phyloP scores from a whole-genome alignment of 2,329 filamentous ascomycete genomes.

The Trichoderma semiorbis region DNA sequence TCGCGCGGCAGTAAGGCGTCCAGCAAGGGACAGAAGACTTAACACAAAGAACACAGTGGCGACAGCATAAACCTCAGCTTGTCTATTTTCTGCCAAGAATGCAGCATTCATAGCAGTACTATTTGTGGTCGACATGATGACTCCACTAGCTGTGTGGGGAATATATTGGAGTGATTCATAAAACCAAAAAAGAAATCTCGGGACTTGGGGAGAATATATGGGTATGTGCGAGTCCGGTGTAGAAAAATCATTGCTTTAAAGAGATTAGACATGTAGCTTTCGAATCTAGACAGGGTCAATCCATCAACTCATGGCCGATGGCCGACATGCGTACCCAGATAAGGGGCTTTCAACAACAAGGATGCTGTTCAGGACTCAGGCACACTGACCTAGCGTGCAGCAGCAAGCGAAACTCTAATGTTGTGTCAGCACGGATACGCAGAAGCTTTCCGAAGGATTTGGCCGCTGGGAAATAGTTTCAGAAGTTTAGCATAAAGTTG shows the following conservation, averaged over 20 bases:
- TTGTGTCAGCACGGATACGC: background rate
- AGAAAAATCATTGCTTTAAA: too few species aligned
- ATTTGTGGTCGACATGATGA: background rate
- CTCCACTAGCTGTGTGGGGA: background rate
- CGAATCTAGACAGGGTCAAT: too few species aligned
- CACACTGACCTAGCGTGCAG: background rate
- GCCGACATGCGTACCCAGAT: too few species aligned
- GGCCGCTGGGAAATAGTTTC: background rate
- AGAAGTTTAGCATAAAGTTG: background rate
- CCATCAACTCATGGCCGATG: background rate
- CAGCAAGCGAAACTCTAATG: background rate
- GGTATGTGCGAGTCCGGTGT: too few species aligned
- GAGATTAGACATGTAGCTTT: too few species aligned
- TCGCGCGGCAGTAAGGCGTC: background rate
- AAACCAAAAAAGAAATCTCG: background rate
- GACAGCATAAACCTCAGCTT: background rate
- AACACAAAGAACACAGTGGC: background rate
- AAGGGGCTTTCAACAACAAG: background rate
- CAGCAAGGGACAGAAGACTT: background rate
- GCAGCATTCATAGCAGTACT: background rate
- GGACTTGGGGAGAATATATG: background rate
- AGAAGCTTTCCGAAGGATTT: background rate
- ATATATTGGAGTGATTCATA: background rate
- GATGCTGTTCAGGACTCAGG: background rate
- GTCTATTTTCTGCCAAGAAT: background rate